A percentile compares a stretch with the other conserved stretches of the same genome.
Conservation (phyloP, 208 protist species). For the Leishmania tarentolae region DNA sequence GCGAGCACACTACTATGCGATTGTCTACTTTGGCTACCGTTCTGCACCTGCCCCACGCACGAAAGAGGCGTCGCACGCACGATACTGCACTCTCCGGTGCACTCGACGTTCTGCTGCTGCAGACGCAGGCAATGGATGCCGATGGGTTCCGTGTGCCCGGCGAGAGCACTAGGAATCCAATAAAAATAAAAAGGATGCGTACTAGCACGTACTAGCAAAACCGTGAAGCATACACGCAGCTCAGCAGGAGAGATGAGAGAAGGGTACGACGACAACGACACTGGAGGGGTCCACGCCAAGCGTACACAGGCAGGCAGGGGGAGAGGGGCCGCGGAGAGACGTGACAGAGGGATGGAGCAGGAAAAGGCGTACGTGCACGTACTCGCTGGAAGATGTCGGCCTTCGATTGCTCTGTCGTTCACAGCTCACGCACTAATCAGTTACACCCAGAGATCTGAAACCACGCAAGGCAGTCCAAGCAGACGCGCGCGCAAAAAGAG, state of each 20-base stretch:
- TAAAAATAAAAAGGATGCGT: background rate
- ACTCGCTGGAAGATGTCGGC: background rate
- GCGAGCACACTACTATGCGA: background rate
- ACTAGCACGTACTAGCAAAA: background rate
- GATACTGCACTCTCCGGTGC: background rate
- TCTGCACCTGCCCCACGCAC: background rate
- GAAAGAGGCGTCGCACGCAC: background rate
- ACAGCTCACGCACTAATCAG: background rate
- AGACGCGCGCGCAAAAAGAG: background rate
- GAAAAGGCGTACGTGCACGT: background rate
- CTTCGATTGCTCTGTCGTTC: background rate
- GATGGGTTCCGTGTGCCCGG: background rate
- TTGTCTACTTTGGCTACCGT: background rate
- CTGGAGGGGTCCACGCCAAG: background rate
- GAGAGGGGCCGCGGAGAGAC: background rate
- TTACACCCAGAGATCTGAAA: background rate
- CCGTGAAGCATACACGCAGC: background rate
- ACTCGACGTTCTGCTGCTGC: background rate
- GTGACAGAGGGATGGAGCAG: background rate
- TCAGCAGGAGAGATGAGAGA: background rate
- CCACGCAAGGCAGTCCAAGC: background rate
- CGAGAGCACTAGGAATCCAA: background rate
- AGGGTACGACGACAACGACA: background rate
- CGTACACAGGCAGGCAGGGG: background rate
- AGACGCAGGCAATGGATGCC: background rate